Percentiles rank a stretch among this genome's conserved stretches.
phyloP scores from a whole-genome alignment of 345 rosid genomes.

The Nasturtium officinale region DNA sequence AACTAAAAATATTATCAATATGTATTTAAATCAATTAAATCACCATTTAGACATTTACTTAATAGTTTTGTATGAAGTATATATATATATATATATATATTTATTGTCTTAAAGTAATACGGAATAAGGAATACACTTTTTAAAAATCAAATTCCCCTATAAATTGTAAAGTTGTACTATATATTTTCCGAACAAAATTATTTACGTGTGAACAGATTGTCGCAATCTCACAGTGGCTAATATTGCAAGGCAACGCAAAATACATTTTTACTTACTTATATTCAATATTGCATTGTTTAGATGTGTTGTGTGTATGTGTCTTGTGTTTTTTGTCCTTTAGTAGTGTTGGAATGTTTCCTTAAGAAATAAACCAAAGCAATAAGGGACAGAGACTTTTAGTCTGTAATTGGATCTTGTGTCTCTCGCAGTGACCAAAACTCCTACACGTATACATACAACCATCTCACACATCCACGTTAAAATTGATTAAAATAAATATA shows the following conservation, averaged over 20 bases:
- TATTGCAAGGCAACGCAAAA: not conserved
- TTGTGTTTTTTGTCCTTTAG: conserved; percentile 5
- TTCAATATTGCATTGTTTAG: not conserved
- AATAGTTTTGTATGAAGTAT: not conserved
- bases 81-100: too few relatives aligned
- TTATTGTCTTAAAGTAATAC: not conserved
- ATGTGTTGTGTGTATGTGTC: conserved; percentile 1
- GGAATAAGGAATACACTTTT: not conserved
- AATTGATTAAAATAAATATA: not conserved
- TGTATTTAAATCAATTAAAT: not conserved
- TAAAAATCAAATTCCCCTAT: not conserved
- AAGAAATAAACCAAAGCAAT: conserved; percentile 35
- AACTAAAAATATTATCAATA: not conserved
- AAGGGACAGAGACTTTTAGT: conserved; percentile 35
- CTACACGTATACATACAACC: conserved; percentile 21
- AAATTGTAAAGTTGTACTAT: not conserved
- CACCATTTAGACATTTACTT: not conserved
- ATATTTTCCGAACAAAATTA: not conserved
- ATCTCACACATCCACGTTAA: conserved; percentile 12
- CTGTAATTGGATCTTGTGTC: conserved; percentile 42
- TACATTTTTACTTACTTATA: not conserved
- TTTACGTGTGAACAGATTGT: not conserved
- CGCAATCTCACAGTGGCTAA: not conserved
- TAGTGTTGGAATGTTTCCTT: conserved; percentile 33
- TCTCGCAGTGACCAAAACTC: conserved; percentile 34